A percentile compares a stretch with the other conserved stretches of the same genome.
phyloP scores from a whole-genome alignment of 345 rosid species.

The Syzygium jambos region DNA sequence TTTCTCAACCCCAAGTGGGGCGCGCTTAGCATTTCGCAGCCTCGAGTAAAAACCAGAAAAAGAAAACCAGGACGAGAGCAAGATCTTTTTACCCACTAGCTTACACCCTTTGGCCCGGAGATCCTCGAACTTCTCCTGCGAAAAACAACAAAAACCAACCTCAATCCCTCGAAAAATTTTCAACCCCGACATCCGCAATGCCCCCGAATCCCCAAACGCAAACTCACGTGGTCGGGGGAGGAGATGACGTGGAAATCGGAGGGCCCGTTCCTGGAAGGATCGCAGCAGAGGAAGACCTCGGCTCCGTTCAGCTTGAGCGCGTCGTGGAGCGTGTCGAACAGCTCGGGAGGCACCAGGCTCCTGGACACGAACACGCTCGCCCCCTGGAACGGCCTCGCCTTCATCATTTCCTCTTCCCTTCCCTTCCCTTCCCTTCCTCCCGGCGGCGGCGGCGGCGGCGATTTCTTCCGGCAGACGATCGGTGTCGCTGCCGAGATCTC shows the following conservation, averaged over 20 bases:
- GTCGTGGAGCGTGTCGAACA: conserved; percentile 77
- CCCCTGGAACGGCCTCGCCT: conserved; percentile 55
- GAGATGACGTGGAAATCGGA: conserved; percentile 77
- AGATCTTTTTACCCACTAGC: conserved; percentile 51
- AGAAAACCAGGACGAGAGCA: background rate
- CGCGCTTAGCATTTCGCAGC: background rate
- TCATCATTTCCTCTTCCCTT: conserved; percentile 24
- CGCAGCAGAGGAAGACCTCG: conserved; percentile 80
- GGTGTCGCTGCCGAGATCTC: background rate
- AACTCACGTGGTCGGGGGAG: conserved; percentile 56
- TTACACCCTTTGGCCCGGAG: conserved; percentile 78
- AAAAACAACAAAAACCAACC: background rate
- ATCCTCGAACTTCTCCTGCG: conserved; percentile 86
- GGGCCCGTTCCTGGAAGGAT: conserved; percentile 72
- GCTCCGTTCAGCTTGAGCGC: conserved; percentile 82
- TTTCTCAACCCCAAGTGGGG: background rate
- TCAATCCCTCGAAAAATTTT: background rate
- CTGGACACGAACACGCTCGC: conserved; percentile 77
- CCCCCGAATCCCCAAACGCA: background rate
- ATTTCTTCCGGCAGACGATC: background rate
- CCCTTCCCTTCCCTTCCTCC: too few relatives aligned
- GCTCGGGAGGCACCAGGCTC: conserved; percentile 79
- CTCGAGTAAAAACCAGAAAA: background rate
- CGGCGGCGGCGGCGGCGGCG: background rate
- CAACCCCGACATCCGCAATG: background rate